These are phyloP conservation scores for Sanghuangporus sanghuang DNA, from an alignment of 1,284 basidiomycete species.

Conservation along the genomic window DNA sequence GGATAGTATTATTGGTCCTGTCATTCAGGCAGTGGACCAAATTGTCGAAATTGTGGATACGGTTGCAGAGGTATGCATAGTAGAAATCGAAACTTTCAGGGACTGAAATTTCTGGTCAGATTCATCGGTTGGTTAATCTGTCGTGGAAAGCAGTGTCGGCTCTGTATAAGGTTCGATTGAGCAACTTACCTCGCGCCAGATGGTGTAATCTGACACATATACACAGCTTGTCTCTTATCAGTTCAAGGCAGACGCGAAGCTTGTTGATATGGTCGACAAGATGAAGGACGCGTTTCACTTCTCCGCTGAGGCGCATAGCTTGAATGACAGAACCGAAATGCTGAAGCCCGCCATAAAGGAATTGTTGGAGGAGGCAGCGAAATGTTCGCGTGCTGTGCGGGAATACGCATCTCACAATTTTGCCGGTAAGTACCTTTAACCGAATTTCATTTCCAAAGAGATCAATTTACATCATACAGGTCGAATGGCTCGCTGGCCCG, in stretches of 20 bases:
- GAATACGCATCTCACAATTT: background rate
- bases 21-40: background rate
- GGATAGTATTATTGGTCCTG: background rate
- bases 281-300: background rate
- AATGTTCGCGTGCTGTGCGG: background rate
- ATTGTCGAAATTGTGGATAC: background rate
- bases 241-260: background rate
- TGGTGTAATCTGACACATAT: background rate
- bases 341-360: background rate
- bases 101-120: background rate
- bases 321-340: background rate
- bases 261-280: background rate
- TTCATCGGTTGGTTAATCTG: background rate
- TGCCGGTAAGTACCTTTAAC: background rate
- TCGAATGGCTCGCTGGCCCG: background rate
- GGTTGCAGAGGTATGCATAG: background rate
- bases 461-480: background rate
- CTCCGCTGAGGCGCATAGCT: background rate
- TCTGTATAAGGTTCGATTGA: background rate
- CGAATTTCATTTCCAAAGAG: background rate
- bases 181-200: background rate
- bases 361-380: background rate
- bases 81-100: background rate
- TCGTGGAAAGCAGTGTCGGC: background rate
- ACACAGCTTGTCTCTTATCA: background rate